Evolutionary conservation across 768 basidiomycete species (phyloP), one percentile per base, ranked within the genome.

Genomic region (Boletus reticulatus): DNA sequence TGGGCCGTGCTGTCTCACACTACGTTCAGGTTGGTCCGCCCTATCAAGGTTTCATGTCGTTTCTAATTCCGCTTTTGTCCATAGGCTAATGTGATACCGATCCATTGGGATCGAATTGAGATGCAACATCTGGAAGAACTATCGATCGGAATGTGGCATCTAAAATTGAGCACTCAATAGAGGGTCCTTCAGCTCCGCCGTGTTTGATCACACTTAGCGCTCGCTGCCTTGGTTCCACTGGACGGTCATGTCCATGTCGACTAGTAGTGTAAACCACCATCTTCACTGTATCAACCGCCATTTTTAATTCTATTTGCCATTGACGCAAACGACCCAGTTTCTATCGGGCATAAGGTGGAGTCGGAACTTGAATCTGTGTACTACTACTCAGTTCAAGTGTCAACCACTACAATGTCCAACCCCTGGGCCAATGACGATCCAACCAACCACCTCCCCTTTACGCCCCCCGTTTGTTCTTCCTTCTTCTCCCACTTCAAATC

Each of bases 61-160:
- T 43, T 44, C 60, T 61, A 38, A 65, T 48, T 48, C 37, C 37
- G 24, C 36, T 54, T 37, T 27, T 47, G 45, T 60, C 32, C 45
- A 45, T 61, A 89, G 88, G 78, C 84, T 10, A 88, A 88, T 67
- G 77, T 80, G 54, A 83, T 89, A 62, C 86, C 87, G 24, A 78
- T 88, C 57, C 77, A 80, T 19, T 85, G 83, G 83, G 82, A 87
- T 68, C 80, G 82, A 52, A 81, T 89, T 37, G 78, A 84, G 53
- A 76, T 90, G 47, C 85, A 87, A 67, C 82, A 87, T 61, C 74
- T 90, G 58, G 88, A 89, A 70, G 88, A 89, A 69, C 72, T 84
- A 24, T 72, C 81, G 0, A 77, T 81, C 57, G 88, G 88, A 55
- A 80, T 82, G 50, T 90, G 88, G 88, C 85, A 87, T 66, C 87